A percentile compares a stretch with the other conserved stretches of the same genome.
Evolutionary conservation across 306 rosid species (phyloP).

Genomic region (Castanea sativa): DNA sequence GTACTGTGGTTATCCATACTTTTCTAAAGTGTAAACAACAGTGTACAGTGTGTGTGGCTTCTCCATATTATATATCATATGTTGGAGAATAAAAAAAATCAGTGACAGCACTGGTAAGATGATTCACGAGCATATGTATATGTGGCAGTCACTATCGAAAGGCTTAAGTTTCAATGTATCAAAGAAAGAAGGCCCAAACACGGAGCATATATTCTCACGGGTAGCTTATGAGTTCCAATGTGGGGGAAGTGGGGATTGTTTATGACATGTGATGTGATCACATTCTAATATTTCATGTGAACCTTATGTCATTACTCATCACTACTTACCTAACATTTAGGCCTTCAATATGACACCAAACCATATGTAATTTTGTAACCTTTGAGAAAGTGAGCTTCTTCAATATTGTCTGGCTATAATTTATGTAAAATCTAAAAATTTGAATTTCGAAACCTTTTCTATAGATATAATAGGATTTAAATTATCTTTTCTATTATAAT

Average conservation of each 20-base stretch:
- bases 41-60: background rate
- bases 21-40: too few relatives aligned
- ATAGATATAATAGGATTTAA: too few relatives aligned
- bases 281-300: conserved; percentile 1
- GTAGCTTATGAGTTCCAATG: background rate
- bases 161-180: conserved; percentile 1
- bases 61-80: background rate
- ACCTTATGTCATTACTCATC: background rate
- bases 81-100: background rate
- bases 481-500: too few relatives aligned
- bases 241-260: background rate
- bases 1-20: too few relatives aligned
- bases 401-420: too few relatives aligned
- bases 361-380: too few relatives aligned
- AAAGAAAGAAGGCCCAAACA: background rate
- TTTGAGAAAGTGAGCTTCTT: too few relatives aligned
- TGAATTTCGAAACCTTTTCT: too few relatives aligned
- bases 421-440: too few relatives aligned
- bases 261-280: conserved; percentile 21
- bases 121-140: conserved; percentile 8
- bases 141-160: background rate
- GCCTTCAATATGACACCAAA: background rate
- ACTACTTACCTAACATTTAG: background rate
- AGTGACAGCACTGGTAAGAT: background rate
- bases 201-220: conserved; percentile 24